Conservation (phyloP, 164 flowering plant genomes). For the Tetracentron sinense region DNA sequence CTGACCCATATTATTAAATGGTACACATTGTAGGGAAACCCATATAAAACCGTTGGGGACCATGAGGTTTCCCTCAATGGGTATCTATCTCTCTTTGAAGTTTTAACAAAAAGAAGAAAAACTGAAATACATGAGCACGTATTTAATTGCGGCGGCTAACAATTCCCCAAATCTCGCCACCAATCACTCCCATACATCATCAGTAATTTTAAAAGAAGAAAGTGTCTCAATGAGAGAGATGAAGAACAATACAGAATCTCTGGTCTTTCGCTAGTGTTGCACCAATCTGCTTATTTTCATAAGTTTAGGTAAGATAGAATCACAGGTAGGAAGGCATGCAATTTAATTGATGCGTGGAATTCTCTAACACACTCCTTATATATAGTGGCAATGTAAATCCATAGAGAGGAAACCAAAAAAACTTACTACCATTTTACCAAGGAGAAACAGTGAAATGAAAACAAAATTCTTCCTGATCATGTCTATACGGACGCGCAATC, state of each 20-base stretch:
- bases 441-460: neutral
- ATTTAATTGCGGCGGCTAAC: constrained; percentile 25
- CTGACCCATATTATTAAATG: too few species aligned
- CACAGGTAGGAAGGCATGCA: neutral
- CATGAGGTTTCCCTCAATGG: neutral
- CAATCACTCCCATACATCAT: constrained; percentile 25
- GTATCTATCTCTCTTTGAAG: neutral
- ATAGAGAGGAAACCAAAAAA: constrained; percentile 8
- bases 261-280: constrained; percentile 2
- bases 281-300: neutral
- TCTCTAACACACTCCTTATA: too few species aligned
- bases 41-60: neutral
- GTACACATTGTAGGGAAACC: neutral
- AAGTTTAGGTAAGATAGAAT: neutral
- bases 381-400: too few species aligned
- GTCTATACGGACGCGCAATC: constrained; percentile 13
- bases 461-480: constrained; percentile 19
- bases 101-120: neutral
- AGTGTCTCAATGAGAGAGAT: neutral
- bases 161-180: constrained; percentile 37
- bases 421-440: neutral
- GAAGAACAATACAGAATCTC: neutral
- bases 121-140: neutral
- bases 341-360: too few species aligned
- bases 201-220: neutral